A percentile compares a stretch with the other conserved stretches of the same genome.
phyloP scores from a whole-genome alignment of 2,329 filamentous ascomycete genomes.

The Monosporascus sp. region DNA sequence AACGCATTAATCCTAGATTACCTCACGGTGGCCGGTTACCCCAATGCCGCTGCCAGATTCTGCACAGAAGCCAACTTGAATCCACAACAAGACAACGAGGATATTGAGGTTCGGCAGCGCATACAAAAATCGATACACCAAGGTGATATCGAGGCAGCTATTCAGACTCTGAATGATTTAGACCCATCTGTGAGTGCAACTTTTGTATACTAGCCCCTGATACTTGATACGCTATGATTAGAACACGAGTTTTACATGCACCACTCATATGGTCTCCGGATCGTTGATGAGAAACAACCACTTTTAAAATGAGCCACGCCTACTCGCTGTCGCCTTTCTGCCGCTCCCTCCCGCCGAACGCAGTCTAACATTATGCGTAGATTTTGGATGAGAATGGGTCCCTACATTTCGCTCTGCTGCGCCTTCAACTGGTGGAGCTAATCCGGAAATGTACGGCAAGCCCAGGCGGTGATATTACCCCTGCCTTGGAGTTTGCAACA shows the following conservation, averaged over 20 bases:
- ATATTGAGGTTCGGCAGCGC: constrained; percentile 71
- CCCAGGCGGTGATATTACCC: constrained; percentile 65
- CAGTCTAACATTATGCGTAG: constrained; percentile 41
- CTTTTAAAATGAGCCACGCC: constrained; percentile 61
- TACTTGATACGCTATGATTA: constrained; percentile 72
- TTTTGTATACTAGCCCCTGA: neutral
- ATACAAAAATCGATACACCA: constrained; percentile 82
- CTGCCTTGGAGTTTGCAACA: constrained; percentile 82
- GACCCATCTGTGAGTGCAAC: constrained; percentile 73
- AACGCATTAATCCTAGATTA: constrained; percentile 96
- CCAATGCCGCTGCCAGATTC: constrained; percentile 87
- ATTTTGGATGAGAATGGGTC: constrained; percentile 79
- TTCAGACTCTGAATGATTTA: constrained; percentile 81
- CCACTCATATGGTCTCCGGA: constrained; percentile 92
- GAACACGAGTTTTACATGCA: constrained; percentile 88
- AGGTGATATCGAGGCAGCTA: constrained; percentile 80
- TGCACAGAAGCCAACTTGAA: constrained; percentile 87
- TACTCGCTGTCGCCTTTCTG: neutral
- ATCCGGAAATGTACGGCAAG: constrained; percentile 70
- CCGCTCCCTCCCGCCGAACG: neutral
- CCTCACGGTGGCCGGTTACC: constrained; percentile 91
- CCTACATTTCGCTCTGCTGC: constrained; percentile 83
- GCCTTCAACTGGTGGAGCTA: constrained; percentile 88
- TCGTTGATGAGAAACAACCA: constrained; percentile 87
- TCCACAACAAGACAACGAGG: constrained; percentile 64